Evolutionary conservation across 2,329 filamentous ascomycete species (phyloP), one percentile per base, ranked within the genome.

Genomic region (Aspergillus floridensis): DNA sequence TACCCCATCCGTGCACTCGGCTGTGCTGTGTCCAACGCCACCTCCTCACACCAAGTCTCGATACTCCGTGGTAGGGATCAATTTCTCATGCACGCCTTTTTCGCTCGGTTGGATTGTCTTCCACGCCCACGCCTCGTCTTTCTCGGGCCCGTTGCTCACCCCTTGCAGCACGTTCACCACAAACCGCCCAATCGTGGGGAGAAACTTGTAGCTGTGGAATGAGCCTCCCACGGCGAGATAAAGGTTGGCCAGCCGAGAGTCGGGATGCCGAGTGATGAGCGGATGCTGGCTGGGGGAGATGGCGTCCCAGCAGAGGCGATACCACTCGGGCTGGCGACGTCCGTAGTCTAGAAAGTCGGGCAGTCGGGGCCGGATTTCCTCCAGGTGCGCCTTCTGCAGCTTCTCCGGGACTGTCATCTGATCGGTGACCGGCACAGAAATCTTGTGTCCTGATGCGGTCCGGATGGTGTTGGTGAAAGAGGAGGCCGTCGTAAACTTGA

Each of bases 171-270:
- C 59, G 48, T 69, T 75, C 16, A 60, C 68, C n/a, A 77, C 71
- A 49, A 88, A 88, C 59, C 83, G 81, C 3, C 86, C 86, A 63
- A 87, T 82, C 24, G 82, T 82, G 0, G 86, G 86, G 26, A 88
- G 74, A 67, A 90, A 87, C 70, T 88, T 88, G 81, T 83, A 88
- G 31, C 82, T 82, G 68, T 88, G 86, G 63, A 88, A 86, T 12
- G 84, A 87, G 1, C 86, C 86, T 12, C 84, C 86, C 0, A 82
- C 83, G 0, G 86, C 86, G 24, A 89, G 70, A 70, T 82, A 87
- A 14, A 89, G 71, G 59, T 84, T 84, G 51, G 70, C 69, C 68
- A 82, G 65, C 10, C 78, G 72, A 5, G 78, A 71, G 61, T 84
- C 78, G 2, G 84, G 80, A 68, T 83, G 80, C 31, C 63, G 70